phyloP scores from a whole-genome alignment of 2,329 filamentous ascomycete genomes.

The Metarhizium rileyi region DNA sequence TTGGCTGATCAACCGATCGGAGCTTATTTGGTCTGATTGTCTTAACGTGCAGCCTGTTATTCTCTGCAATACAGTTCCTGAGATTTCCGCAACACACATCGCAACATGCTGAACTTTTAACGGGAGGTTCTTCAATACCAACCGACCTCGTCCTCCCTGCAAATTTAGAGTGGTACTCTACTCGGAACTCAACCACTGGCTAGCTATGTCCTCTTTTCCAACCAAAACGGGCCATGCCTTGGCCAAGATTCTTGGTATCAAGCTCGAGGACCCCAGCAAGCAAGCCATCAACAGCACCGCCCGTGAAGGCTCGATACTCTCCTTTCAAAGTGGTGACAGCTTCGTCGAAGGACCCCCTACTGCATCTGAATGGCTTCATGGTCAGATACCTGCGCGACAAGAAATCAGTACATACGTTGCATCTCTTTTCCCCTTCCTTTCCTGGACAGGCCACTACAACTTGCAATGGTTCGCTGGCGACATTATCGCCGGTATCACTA shows the following conservation, averaged over 20 bases:
- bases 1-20: neutral
- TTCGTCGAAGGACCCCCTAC: slow-evolving; percentile 80
- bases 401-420: slow-evolving; percentile 52
- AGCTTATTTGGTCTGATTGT: neutral
- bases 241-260: slow-evolving; percentile 75
- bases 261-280: slow-evolving; percentile 50
- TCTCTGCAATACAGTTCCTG: neutral
- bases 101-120: neutral
- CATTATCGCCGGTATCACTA: slow-evolving; percentile 62
- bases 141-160: neutral
- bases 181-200: neutral
- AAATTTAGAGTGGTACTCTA: neutral
- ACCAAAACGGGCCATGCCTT: slow-evolving; percentile 60
- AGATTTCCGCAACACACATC: neutral
- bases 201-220: slow-evolving; percentile 25
- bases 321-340: slow-evolving; percentile 59
- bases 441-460: slow-evolving; percentile 90
- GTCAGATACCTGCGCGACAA: slow-evolving; percentile 48
- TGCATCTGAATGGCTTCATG: slow-evolving; percentile 58
- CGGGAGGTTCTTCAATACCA: neutral
- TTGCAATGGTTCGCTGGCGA: slow-evolving; percentile 81
- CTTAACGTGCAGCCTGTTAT: neutral
- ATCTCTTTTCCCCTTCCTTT: slow-evolving; percentile 75
- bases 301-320: slow-evolving; percentile 71
- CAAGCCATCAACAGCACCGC: slow-evolving; percentile 50